phyloP scores from a whole-genome alignment of 306 rosid genomes.

The Lotus japonicus region DNA sequence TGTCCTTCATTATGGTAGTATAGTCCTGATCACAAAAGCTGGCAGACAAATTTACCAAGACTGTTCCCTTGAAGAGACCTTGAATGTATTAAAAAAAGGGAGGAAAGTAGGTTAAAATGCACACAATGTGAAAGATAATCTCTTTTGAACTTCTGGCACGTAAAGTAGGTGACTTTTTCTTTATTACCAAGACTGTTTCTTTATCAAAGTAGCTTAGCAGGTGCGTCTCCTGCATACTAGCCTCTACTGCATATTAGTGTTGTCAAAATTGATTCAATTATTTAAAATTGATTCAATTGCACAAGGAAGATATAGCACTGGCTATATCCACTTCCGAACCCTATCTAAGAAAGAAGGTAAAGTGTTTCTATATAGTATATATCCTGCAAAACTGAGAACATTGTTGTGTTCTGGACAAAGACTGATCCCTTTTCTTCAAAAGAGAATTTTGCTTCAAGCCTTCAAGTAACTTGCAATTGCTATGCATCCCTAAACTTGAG shows the following conservation, averaged over 20 bases:
- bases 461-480: slow-evolving; percentile 3
- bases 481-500: not conserved
- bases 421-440: not conserved
- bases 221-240: too few relatives aligned
- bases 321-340: not conserved
- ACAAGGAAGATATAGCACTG: too few relatives aligned
- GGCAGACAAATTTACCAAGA: not conserved
- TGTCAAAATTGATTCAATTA: too few relatives aligned
- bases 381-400: not conserved
- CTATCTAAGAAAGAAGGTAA: slow-evolving; percentile 1
- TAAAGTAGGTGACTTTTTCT: not conserved
- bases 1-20: too few relatives aligned
- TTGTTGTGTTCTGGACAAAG: not conserved
- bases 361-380: not conserved
- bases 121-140: not conserved
- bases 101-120: not conserved
- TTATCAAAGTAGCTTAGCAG: too few relatives aligned
- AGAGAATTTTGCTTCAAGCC: not conserved
- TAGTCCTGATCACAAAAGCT: not conserved
- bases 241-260: too few relatives aligned
- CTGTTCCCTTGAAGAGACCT: not conserved
- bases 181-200: too few relatives aligned
- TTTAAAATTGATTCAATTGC: too few relatives aligned
- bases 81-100: not conserved
- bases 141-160: not conserved